These are phyloP conservation scores for Verticillium klebahnii DNA, from an alignment of 2,329 filamentous ascomycete genomes.

Conservation along the genomic window DNA sequence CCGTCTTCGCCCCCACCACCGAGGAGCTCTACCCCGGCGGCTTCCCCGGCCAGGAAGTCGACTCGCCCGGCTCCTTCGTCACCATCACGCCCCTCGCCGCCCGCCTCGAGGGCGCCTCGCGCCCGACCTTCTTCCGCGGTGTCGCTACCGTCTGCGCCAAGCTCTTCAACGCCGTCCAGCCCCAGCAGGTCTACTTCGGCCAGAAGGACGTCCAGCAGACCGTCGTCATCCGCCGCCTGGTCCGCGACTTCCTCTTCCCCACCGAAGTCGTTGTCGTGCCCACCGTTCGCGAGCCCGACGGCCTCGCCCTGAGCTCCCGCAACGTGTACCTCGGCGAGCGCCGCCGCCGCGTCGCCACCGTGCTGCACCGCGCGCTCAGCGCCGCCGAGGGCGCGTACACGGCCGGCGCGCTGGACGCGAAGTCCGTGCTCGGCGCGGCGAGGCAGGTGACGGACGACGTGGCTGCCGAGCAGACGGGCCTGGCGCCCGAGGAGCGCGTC, in stretches of 20 bases:
- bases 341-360: slow-evolving; percentile 65
- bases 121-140: slow-evolving; percentile 93
- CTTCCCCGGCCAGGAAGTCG: slow-evolving; percentile 64
- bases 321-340: slow-evolving; percentile 87
- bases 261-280: slow-evolving; percentile 68
- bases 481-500: slow-evolving; percentile 58
- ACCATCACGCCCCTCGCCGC: slow-evolving; percentile 81
- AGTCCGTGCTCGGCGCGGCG: slow-evolving; percentile 69
- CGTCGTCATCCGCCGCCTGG: slow-evolving; percentile 80
- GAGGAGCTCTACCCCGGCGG: slow-evolving; percentile 84
- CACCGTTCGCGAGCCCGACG: slow-evolving; percentile 74
- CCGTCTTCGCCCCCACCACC: slow-evolving; percentile 82
- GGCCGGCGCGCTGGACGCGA: slow-evolving; percentile 37
- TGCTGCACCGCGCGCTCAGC: slow-evolving; percentile 64
- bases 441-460: slow-evolving; percentile 51
- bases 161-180: slow-evolving; percentile 44
- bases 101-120: slow-evolving; percentile 75
- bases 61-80: slow-evolving; percentile 83
- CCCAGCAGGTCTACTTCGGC: slow-evolving; percentile 81
- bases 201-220: slow-evolving; percentile 98
- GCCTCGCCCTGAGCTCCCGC: slow-evolving; percentile 83
- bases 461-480: slow-evolving; percentile 55
- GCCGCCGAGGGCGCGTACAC: slow-evolving; percentile 66
- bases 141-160: slow-evolving; percentile 97
- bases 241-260: slow-evolving; percentile 79